Conservation (phyloP, 2,329 filamentous ascomycete species). For the Coniella lustricola region DNA sequence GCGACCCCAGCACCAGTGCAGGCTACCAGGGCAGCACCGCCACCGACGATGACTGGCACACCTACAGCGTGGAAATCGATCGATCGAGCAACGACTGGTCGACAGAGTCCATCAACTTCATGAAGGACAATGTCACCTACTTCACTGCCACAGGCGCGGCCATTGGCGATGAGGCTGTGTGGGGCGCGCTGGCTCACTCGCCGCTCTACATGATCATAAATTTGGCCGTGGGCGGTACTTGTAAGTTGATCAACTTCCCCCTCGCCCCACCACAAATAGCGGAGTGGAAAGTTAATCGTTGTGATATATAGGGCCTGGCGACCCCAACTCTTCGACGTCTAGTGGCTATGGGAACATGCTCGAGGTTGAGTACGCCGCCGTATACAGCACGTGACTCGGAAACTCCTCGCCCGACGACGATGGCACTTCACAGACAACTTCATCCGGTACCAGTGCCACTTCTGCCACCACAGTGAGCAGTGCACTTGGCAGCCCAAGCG, state of each 20-base stretch:
- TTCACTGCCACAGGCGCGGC: constrained; percentile 36
- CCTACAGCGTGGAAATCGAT: constrained; percentile 44
- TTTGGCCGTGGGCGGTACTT: constrained; percentile 47
- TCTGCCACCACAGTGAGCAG: background rate
- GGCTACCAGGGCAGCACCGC: constrained; percentile 18
- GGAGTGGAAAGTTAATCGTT: background rate
- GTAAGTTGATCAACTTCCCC: too few relatives aligned
- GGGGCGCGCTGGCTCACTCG: constrained; percentile 42
- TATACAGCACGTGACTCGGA: constrained; percentile 18
- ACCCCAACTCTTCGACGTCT: constrained; percentile 31
- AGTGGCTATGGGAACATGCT: constrained; percentile 22
- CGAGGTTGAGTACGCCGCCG: constrained; percentile 24
- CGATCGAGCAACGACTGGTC: constrained; percentile 38
- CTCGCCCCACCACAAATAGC: too few relatives aligned
- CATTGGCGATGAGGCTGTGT: constrained; percentile 39
- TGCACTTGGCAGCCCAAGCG: background rate
- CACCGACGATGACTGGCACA: constrained; percentile 36
- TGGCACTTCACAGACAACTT: background rate
- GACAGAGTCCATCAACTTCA: constrained; percentile 45
- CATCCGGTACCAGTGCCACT: background rate
- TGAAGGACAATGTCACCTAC: constrained; percentile 37
- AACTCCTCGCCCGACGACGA: constrained; percentile 3
- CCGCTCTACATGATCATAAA: constrained; percentile 48
- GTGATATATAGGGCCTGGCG: constrained; percentile 33
- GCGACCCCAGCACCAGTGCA: constrained; percentile 34